Evolutionary conservation across 805 yeast species (phyloP).

Genomic region (Monosporozyma yasuniensis): DNA sequence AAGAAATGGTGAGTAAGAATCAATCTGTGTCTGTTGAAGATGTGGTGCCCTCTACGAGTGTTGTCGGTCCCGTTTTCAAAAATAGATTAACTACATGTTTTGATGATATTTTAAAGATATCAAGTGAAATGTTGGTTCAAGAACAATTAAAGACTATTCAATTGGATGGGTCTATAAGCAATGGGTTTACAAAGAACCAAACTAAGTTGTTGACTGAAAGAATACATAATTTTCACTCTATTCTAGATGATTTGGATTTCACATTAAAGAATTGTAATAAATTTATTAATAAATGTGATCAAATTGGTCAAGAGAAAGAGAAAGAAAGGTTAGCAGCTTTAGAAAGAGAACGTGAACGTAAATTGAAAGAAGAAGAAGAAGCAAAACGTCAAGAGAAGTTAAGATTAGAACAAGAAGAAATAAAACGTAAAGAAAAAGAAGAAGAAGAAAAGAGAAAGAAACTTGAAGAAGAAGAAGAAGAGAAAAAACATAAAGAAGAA

Average conservation of each 20-base stretch:
- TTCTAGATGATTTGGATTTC: constrained; percentile 26
- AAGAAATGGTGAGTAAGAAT: constrained; percentile 6
- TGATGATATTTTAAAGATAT: constrained; percentile 26
- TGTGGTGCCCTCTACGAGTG: constrained; percentile 1
- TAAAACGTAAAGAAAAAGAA: constrained; percentile 6
- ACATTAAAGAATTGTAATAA: constrained; percentile 20
- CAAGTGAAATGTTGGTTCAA: constrained; percentile 30
- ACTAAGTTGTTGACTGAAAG: constrained; percentile 21
- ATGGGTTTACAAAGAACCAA: constrained; percentile 23
- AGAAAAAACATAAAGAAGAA: constrained; percentile 8
- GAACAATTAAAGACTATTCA: constrained; percentile 30
- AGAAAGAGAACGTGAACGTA: constrained; percentile 3
- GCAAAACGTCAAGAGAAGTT: constrained; percentile 2
- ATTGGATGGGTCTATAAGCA: constrained; percentile 18
- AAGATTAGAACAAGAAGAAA: constrained; percentile 2
- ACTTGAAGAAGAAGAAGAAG: constrained; percentile 1
- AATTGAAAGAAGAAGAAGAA: constrained; percentile 1
- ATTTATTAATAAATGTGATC: constrained; percentile 26
- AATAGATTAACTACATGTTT: constrained; percentile 27
- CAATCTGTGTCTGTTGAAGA: constrained; percentile 2
- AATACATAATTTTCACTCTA: constrained; percentile 22
- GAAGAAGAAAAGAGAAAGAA: constrained; percentile 1
- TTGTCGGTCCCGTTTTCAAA: constrained; percentile 4
- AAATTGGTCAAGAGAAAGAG: constrained; percentile 27
- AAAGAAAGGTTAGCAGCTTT: constrained; percentile 13